A percentile compares a stretch with the other conserved stretches of the same genome.
These are phyloP conservation scores for Fusarium circinatum DNA, from an alignment of 2,329 filamentous ascomycete species.

Conservation along the genomic window DNA sequence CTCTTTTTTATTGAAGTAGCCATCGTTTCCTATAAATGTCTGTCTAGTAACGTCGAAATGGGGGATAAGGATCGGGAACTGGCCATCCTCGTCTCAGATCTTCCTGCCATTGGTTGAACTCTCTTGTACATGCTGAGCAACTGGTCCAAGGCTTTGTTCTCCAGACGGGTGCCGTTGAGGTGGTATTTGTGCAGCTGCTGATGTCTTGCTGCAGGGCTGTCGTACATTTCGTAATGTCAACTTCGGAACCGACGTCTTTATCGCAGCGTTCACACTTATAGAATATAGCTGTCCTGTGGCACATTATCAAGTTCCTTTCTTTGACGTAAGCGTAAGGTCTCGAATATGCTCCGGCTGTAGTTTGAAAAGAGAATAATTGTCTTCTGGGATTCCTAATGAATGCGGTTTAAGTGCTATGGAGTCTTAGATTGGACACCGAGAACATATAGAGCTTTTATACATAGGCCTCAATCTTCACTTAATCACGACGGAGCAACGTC, in stretches of 20 bases:
- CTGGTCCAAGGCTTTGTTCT: background rate
- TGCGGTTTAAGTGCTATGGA: fast-evolving
- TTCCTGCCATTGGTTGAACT: background rate
- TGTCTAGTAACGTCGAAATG: background rate
- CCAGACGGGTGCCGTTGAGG: background rate
- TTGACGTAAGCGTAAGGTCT: fast-evolving
- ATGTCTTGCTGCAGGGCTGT: background rate
- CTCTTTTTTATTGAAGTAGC: background rate
- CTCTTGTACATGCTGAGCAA: background rate
- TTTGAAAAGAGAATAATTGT: background rate
- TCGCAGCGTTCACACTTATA: background rate
- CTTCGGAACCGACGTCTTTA: background rate
- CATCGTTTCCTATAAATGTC: fast-evolving
- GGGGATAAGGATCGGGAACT: background rate
- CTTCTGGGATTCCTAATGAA: fast-evolving
- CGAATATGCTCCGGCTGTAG: fast-evolving
- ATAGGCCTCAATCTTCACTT: no score
- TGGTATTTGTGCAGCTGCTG: background rate
- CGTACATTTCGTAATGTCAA: background rate
- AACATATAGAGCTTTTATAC: background rate
- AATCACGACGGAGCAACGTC: background rate
- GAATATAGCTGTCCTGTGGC: background rate
- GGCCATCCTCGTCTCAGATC: background rate
- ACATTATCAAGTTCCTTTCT: background rate
- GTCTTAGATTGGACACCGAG: background rate